Evolutionary conservation across 2,329 filamentous ascomycete genomes (phyloP).

Genomic region (Pseudovirgaria hyperparasitica): DNA sequence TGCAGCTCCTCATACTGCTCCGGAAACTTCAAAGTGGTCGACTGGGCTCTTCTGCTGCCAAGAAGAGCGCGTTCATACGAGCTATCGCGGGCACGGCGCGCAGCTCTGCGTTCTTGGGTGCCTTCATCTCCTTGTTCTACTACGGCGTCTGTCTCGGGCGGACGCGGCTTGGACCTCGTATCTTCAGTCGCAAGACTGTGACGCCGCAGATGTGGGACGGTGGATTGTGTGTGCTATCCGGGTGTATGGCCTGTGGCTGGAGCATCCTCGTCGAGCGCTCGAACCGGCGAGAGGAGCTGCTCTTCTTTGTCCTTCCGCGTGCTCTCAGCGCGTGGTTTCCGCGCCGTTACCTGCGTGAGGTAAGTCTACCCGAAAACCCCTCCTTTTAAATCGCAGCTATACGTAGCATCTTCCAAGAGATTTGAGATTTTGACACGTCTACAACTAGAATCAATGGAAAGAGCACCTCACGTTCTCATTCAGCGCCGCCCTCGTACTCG

Average conservation of each 20-base stretch:
- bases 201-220: constrained; percentile 45
- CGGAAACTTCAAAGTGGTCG: no score
- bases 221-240: constrained; percentile 56
- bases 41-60: constrained; percentile 4
- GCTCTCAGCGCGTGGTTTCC: constrained; percentile 65
- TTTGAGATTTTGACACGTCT: background rate
- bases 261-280: constrained; percentile 62
- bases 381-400: background rate
- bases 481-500: constrained; percentile 18
- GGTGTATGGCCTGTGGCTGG: constrained; percentile 68
- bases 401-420: background rate
- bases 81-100: constrained; percentile 49
- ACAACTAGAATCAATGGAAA: constrained; percentile 12
- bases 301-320: constrained; percentile 68
- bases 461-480: constrained; percentile 18
- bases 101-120: constrained; percentile 65
- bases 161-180: constrained; percentile 56
- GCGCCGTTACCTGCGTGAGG: constrained; percentile 51
- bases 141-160: constrained; percentile 72
- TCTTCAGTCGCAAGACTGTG: constrained; percentile 45
- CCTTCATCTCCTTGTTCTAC: constrained; percentile 70
- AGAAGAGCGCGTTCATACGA: constrained; percentile 26
- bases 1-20: constrained; percentile 41
- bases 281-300: constrained; percentile 57
- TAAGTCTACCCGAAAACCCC: constrained; percentile 8